Base-by-base conservation (phyloP, 208 protist species). In the Wallacemonas sp. region DNA sequence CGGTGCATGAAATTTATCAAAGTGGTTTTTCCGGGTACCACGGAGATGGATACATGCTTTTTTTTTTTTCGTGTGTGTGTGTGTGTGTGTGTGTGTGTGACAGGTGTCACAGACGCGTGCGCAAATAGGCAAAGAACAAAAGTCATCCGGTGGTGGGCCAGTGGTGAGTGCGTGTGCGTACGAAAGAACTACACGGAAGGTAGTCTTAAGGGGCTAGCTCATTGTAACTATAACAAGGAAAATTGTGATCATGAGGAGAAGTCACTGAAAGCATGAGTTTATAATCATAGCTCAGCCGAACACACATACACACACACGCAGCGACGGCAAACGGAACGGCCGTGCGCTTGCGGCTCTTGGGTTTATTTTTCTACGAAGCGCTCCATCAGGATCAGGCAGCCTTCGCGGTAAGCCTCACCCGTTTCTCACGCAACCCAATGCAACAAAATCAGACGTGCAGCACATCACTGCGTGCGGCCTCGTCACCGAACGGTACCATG, bases 281-380 rank as follows among this genome's bases (percentile, higher is more conserved):
- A 68, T 44, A 74, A 74, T 74, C 59, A 74, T 68, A 39, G 64
- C 65, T 5, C 36, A 33, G 48, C 16, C 45, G 12, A 18, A 18
- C 14, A 39, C 42, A 57, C 10, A 38, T 5, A 54, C 7, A 26
- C 25, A 36, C 1, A 39, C n/a, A 22, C 44, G 22, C 42, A 71
- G 22, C 10, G 32, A 31, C n/a, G 22, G 39, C 5, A 11, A 39
- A 39, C 1, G 25, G 28, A 33, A 26, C 16, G 10, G 14, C 36
- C 14, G 36, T 14, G 36, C 10, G 10, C 10, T 7, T 14, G 36
- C 36, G 0, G 10, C 7, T 79, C 70, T 84, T 41, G 78, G 77
- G 77, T 70, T 83, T 83, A 79, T 83, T 83, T 59, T 83, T 79
- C 77, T 83, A 66, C 77, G 61, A 83, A 83, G 73, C 68, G 73